Evolutionary conservation across 2,329 filamentous ascomycete genomes (phyloP), one percentile per base, ranked within the genome.

Genomic region (Monosporascus sp.): DNA sequence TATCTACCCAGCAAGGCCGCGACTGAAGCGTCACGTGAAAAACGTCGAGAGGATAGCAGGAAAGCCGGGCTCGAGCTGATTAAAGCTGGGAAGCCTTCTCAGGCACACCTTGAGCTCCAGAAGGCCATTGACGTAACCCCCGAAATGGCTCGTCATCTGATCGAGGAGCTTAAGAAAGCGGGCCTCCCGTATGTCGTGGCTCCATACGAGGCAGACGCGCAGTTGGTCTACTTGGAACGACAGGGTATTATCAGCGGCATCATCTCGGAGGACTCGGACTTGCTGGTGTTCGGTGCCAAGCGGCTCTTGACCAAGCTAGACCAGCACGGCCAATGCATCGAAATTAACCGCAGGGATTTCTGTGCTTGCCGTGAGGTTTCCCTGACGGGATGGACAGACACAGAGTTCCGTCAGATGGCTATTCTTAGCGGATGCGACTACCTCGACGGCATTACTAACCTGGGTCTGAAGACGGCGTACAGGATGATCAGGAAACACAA

Each of bases 381-480:
- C 51, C 74, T 99, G 41, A 87, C 90, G 4, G 93, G 92, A 7
- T 99, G 93, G 93, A 88, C 89, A 2, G 93, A 97, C 68, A 78
- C 80, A 9, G 90, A 97, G 61, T 99, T 99, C 64, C 83, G 94
- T 54, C 86, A 85, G 50, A 99, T 99, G 94, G 90, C 92, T 41
- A 99, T 99, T 60, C 74, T 99, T 55, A 96, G 91, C 67, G 94
- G 94, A 7, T 99, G 94, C 67, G 94, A 99, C 68, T 99, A 99
- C 69, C 80, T 97, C n/a, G 77, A 86, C 2, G 88, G 88, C 54
- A 89, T 99, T 57, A 86, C 84, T 53, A 88, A 88, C 49, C 84
- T 99, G 71, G 94, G 94, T 0, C 71, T 99, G 52, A 97, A 97
- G 76, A 97, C 92, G 6, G 93, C 94, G 0, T 89, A 99, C 70